These are phyloP conservation scores for Kurtzmaniella fragi DNA, from an alignment of 805 yeast species.

Conservation along the genomic window DNA sequence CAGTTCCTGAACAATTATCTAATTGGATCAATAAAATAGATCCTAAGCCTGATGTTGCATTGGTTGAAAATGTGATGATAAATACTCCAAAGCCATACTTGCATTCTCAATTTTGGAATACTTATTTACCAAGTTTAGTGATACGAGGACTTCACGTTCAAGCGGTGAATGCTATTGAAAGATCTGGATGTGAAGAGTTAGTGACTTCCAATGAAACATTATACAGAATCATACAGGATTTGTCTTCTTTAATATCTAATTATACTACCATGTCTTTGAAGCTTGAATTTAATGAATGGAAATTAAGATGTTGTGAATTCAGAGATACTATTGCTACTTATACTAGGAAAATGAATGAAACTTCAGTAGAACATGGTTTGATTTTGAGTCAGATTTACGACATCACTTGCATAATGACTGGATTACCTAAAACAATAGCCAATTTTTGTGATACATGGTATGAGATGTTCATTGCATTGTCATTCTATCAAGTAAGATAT, in stretches of 20 bases:
- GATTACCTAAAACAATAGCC: slow-evolving; percentile 46
- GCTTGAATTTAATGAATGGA: slow-evolving; percentile 46
- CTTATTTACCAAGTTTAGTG: slow-evolving; percentile 49
- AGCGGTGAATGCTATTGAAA: slow-evolving; percentile 45
- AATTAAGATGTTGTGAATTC: slow-evolving; percentile 43
- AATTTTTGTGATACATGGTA: slow-evolving; percentile 59
- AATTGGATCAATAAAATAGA: slow-evolving; percentile 70
- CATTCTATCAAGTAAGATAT: slow-evolving; percentile 56
- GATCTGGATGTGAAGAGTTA: slow-evolving; percentile 40
- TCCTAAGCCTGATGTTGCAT: slow-evolving; percentile 54
- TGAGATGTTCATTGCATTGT: slow-evolving; percentile 54
- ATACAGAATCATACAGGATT: slow-evolving; percentile 35
- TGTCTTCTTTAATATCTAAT: slow-evolving; percentile 31
- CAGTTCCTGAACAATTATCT: slow-evolving; percentile 39
- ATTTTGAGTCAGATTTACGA: slow-evolving; percentile 36
- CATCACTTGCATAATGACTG: slow-evolving; percentile 41
- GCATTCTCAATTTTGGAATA: slow-evolving; percentile 59
- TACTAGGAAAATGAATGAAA: slow-evolving; percentile 16
- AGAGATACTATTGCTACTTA: slow-evolving; percentile 35
- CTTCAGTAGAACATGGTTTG: slow-evolving; percentile 18
- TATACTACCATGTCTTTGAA: slow-evolving; percentile 38
- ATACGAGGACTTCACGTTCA: slow-evolving; percentile 58
- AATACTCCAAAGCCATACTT: slow-evolving; percentile 39
- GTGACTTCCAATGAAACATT: slow-evolving; percentile 24
- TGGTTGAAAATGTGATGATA: slow-evolving; percentile 44